Conservation (phyloP, 805 yeast species). For the Candida sakaeoensis region DNA sequence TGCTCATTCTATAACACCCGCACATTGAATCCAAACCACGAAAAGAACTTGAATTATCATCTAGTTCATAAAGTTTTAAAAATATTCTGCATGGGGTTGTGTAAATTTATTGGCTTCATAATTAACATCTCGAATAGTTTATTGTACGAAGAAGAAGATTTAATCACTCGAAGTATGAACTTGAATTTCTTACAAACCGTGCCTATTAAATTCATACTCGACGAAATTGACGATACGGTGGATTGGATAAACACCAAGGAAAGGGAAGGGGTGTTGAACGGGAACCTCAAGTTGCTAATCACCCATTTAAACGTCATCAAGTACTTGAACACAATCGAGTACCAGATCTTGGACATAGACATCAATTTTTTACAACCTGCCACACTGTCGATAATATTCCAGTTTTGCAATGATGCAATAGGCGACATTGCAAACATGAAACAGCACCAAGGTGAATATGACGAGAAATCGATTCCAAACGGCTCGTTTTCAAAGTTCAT, state of each 20-base stretch:
- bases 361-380: conserved; percentile 5
- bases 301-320: conserved; percentile 25
- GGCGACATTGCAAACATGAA: conserved; percentile 9
- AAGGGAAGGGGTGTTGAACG: neutral
- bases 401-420: conserved; percentile 18
- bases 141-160: conserved; percentile 71
- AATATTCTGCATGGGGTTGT: conserved; percentile 48
- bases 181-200: conserved; percentile 29
- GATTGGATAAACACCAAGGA: conserved; percentile 22
- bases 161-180: conserved; percentile 62
- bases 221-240: conserved; percentile 31
- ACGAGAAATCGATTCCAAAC: conserved; percentile 12
- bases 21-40: conserved; percentile 8
- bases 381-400: conserved; percentile 3
- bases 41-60: conserved; percentile 16
- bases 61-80: conserved; percentile 51
- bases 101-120: conserved; percentile 50
- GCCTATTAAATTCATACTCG: conserved; percentile 17
- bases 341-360: conserved; percentile 8
- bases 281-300: too few species aligned
- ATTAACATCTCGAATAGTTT: conserved; percentile 52
- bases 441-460: neutral
- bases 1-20: conserved; percentile 14
- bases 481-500: conserved; percentile 33
- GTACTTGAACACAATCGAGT: conserved; percentile 25